Evolutionary conservation across 1,139 yeast species (phyloP).

Genomic region (Yamadazyma pseudoaaseri): DNA sequence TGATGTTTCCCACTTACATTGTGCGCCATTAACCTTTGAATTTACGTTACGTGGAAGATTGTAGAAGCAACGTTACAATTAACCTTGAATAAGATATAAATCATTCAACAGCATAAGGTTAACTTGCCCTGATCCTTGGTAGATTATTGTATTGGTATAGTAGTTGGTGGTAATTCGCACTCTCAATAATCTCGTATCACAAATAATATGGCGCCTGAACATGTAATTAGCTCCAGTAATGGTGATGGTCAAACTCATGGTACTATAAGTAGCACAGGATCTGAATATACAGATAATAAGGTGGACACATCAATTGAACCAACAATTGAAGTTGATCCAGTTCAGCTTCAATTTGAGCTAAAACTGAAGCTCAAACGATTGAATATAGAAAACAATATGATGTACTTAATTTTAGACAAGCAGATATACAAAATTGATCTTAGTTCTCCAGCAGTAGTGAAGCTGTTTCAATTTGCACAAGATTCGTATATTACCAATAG

Average conservation of each 20-base stretch:
- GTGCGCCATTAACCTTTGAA: no score
- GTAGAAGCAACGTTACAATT: no score
- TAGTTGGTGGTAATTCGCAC: no score
- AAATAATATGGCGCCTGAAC: no score
- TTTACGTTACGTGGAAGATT: no score
- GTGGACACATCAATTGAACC: conserved; percentile 15
- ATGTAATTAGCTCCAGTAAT: no score
- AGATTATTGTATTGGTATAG: no score
- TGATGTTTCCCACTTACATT: no score
- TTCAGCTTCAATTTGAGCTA: conserved; percentile 42
- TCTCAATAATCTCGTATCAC: no score
- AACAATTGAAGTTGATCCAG: conserved; percentile 37
- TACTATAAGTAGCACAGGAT: background rate
- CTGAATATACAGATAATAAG: background rate
- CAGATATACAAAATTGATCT: conserved; percentile 33
- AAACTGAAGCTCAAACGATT: conserved; percentile 24
- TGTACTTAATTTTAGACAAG: conserved; percentile 30
- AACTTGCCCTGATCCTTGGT: no score
- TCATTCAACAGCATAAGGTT: no score
- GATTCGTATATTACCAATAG: conserved; percentile 21
- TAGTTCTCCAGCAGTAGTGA: conserved; percentile 36
- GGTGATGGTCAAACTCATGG: background rate
- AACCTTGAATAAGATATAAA: no score
- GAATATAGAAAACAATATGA: conserved; percentile 30
- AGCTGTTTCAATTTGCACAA: conserved; percentile 24